Evolutionary conservation across 495 filamentous ascomycete species (phyloP).

Genomic region (Neurospora terricola): DNA sequence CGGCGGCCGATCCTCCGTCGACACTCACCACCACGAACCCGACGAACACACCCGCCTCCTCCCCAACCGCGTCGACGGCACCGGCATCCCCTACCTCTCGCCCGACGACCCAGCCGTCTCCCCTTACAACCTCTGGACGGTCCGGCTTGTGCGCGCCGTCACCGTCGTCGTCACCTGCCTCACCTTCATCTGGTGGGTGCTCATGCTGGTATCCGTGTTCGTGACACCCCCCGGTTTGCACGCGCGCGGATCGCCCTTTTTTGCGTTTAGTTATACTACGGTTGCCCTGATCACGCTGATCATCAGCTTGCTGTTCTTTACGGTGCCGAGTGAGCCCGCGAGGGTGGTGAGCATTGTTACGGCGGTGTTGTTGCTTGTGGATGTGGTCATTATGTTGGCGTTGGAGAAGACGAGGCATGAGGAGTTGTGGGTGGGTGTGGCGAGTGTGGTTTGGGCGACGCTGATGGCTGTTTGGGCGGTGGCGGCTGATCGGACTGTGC

Average conservation of each 20-base stretch:
- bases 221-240: conserved; percentile 79
- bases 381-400: conserved; percentile 67
- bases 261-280: conserved; percentile 69
- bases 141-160: conserved; percentile 64
- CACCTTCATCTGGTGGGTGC: conserved; percentile 82
- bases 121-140: conserved; percentile 88
- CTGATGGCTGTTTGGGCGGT: conserved; percentile 35
- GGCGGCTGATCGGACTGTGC: conserved; percentile 51
- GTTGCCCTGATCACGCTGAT: conserved; percentile 63
- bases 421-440: conserved; percentile 85
- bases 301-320: conserved; percentile 75
- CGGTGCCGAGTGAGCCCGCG: conserved; percentile 67
- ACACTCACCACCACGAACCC: conserved; percentile 25
- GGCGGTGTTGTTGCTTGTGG: conserved; percentile 61
- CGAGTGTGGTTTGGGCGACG: conserved; percentile 62
- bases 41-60: conserved; percentile 72
- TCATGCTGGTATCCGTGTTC: conserved; percentile 78
- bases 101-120: conserved; percentile 97
- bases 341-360: conserved; percentile 58
- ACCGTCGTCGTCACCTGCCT: conserved; percentile 62
- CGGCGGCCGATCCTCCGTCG: not conserved
- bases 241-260: conserved; percentile 82
- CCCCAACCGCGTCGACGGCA: conserved; percentile 42
- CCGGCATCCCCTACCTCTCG: conserved; percentile 54
- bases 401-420: conserved; percentile 64